Evolutionary conservation across 176 grass and related monocot species (phyloP), one percentile per base, ranked within the genome.

Genomic region (Aegilops longissima): DNA sequence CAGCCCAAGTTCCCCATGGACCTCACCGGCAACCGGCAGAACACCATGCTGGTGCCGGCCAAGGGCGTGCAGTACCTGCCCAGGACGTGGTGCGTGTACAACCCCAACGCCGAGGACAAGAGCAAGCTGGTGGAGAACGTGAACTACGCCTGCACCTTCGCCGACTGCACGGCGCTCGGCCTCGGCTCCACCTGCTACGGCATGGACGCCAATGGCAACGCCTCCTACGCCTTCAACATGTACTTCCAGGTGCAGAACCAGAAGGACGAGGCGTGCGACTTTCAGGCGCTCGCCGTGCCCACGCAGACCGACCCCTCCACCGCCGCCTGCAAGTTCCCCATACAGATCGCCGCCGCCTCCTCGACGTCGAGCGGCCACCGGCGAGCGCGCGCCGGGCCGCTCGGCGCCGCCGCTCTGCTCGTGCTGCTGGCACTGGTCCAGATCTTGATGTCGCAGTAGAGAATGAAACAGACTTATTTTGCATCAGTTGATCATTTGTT

Each of bases 1-100:
- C 96, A 95, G 64, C 96, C 93, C 44, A 95, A 98, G 88, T 98
- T 81, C 66, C 67, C 90, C 35, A 77, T 95, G 65, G 96, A 98
- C 71, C 83, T 92, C 5, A 73, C 88, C 0, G 96, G 96, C 0
- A 91, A 95, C 25, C 86, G 86, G 10, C 90, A 82, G 86, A 85
- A 88, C 90, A 42, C 82, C 8, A 90, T 87, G 84, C 75, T 87
- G 17, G 84, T 84, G 66, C 88, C 87, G 17, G 80, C 88, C 10
- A 73, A 85, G 29, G 74, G 8, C 45, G 93, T 95, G 1, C 35
- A 84, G 33, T 89, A 95, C 86, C 21, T 89, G 71, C 4, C 80
- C 35, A 16, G 39, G 77, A 84, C 66, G 6, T 95, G 93, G 93
- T 93, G 93, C 83, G 78, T 89, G 10, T 18, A 93, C 61, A 88